Conservation (phyloP, 2,329 filamentous ascomycete species). For the Tolypocladium ovalisporum region DNA sequence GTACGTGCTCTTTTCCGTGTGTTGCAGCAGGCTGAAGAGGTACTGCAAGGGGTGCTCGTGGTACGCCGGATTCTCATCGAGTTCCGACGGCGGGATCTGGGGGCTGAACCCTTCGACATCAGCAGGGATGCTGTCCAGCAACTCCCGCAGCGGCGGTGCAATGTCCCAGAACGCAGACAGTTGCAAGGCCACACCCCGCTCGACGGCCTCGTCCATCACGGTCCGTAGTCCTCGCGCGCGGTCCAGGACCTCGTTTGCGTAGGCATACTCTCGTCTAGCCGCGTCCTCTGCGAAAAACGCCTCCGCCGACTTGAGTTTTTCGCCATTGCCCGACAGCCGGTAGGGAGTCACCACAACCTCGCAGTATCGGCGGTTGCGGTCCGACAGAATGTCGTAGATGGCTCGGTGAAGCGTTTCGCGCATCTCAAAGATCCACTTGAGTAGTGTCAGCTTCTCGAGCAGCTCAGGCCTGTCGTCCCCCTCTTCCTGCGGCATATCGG, state of each 20-base stretch:
- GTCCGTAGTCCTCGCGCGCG: slow-evolving; percentile 67
- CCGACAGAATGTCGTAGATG: slow-evolving; percentile 72
- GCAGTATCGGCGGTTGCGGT: slow-evolving; percentile 78
- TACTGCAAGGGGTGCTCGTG: slow-evolving; percentile 78
- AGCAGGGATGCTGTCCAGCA: slow-evolving; percentile 70
- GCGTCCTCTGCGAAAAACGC: slow-evolving; percentile 77
- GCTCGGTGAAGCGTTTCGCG: slow-evolving; percentile 80
- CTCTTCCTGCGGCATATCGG: slow-evolving; percentile 85
- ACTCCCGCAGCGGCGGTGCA: slow-evolving; percentile 65
- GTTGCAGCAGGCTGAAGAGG: slow-evolving; percentile 71
- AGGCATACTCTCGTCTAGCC: slow-evolving; percentile 57
- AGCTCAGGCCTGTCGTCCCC: slow-evolving; percentile 92
- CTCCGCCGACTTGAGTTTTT: slow-evolving; percentile 69
- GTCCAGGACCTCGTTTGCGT: slow-evolving; percentile 59
- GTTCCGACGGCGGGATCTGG: slow-evolving; percentile 68
- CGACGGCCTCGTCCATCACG: slow-evolving; percentile 75
- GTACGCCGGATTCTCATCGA: slow-evolving; percentile 78
- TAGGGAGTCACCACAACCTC: slow-evolving; percentile 78
- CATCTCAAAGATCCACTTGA: slow-evolving; percentile 96
- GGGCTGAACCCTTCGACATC: slow-evolving; percentile 52
- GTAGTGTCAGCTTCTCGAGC: slow-evolving; percentile 81
- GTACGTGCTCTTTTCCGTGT: slow-evolving; percentile 86
- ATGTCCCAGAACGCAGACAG: slow-evolving; percentile 97
- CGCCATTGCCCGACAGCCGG: slow-evolving; percentile 58
- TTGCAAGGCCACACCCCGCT: slow-evolving; percentile 80